Conservation (phyloP, 2,329 filamentous ascomycete genomes). For the Rhynchosporium agropyri region DNA sequence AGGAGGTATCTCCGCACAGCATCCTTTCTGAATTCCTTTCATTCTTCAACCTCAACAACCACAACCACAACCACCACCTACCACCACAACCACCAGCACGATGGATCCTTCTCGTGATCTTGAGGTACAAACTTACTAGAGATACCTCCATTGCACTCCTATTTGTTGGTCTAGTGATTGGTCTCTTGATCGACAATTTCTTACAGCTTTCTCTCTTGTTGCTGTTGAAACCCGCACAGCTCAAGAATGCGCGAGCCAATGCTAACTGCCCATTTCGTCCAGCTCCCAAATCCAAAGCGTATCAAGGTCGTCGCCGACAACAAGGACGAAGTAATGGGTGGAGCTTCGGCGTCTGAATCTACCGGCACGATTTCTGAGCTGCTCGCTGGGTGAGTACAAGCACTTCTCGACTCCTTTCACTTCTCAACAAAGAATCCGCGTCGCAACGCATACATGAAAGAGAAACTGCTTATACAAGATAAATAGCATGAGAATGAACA, state of each 20-base stretch:
- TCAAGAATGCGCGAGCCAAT: background rate
- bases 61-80: background rate
- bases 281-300: background rate
- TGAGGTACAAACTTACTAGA: background rate
- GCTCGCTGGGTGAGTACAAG: background rate
- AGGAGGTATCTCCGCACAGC: background rate
- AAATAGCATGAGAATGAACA: background rate
- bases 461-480: background rate
- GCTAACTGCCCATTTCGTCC: background rate
- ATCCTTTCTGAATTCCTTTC: background rate
- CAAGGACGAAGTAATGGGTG: background rate
- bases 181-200: background rate
- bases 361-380: background rate
- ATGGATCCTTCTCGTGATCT: background rate
- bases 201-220: too few species aligned
- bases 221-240: background rate
- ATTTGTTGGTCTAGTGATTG: background rate
- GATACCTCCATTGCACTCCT: background rate
- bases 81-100: background rate
- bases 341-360: background rate
- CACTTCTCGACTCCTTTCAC: background rate
- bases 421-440: background rate
- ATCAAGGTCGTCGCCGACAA: background rate
- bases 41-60: background rate
- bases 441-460: background rate